phyloP scores from a whole-genome alignment of 805 yeast genomes.

The Schwanniomyces pseudopolymorphus region DNA sequence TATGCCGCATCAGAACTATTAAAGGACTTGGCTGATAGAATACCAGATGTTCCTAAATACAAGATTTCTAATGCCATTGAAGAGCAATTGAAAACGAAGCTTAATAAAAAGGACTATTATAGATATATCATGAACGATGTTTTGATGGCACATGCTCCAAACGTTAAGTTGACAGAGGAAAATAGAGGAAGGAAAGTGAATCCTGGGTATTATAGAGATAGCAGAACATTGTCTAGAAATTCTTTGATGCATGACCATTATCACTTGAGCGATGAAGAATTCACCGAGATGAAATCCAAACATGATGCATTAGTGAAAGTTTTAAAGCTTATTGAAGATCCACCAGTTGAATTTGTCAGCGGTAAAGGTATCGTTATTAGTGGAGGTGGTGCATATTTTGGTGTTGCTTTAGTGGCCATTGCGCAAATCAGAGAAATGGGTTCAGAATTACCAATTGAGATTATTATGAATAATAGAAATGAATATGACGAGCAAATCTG shows the following conservation, averaged over 20 bases:
- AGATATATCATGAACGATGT: slow-evolving; percentile 8
- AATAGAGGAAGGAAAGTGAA: slow-evolving; percentile 14
- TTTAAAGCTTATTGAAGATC: slow-evolving; percentile 23
- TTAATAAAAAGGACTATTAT: slow-evolving; percentile 7
- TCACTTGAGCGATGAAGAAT: slow-evolving; percentile 14
- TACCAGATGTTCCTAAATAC: background rate
- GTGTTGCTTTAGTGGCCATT: slow-evolving; percentile 28
- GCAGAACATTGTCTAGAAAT: slow-evolving; percentile 6
- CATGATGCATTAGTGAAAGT: slow-evolving; percentile 27
- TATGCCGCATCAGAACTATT: slow-evolving; percentile 14
- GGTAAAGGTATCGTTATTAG: slow-evolving; percentile 39
- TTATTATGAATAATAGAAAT: slow-evolving; percentile 23
- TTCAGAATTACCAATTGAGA: slow-evolving; percentile 33
- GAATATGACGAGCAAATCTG: slow-evolving; percentile 28
- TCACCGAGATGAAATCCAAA: slow-evolving; percentile 18
- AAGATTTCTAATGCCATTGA: background rate
- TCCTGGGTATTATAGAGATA: slow-evolving; percentile 10
- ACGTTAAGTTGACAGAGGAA: slow-evolving; percentile 8
- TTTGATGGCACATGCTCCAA: slow-evolving; percentile 9
- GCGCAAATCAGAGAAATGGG: slow-evolving; percentile 32
- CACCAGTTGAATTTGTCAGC: slow-evolving; percentile 21
- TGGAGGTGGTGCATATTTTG: slow-evolving; percentile 25
- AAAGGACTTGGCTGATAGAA: slow-evolving; percentile 3
- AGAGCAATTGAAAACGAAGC: background rate
- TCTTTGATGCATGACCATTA: slow-evolving; percentile 5